These are phyloP conservation scores for Colletotrichum aenigma DNA, from an alignment of 2,329 filamentous ascomycete genomes.

Conservation along the genomic window DNA sequence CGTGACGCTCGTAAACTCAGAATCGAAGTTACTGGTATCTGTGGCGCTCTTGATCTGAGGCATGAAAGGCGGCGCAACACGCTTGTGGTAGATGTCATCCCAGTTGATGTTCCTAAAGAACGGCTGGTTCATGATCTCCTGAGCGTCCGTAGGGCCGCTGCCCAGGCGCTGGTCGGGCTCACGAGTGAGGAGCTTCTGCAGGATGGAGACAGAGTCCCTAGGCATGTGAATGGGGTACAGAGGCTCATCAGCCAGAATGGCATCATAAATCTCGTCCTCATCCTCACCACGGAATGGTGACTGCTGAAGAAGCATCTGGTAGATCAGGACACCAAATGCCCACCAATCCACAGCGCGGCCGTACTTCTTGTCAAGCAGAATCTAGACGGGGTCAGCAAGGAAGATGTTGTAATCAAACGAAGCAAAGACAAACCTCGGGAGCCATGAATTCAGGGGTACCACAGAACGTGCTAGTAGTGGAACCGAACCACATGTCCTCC, in stretches of 20 bases:
- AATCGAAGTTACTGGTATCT: constrained; percentile 99
- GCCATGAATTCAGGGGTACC: constrained; percentile 99
- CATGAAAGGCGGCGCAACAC: constrained; percentile 85
- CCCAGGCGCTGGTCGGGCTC: constrained; percentile 93
- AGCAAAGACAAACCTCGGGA: constrained; percentile 72
- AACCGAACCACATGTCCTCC: constrained; percentile 99
- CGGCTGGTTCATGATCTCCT: constrained; percentile 98
- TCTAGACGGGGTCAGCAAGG: constrained; percentile 58
- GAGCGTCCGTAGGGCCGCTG: constrained; percentile 93
- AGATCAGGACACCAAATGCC: constrained; percentile 98
- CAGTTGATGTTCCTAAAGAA: constrained; percentile 98
- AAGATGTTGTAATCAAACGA: not conserved
- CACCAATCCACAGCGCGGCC: constrained; percentile 98
- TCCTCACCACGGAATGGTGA: constrained; percentile 98
- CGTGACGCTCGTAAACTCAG: constrained; percentile 97
- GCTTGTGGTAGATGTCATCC: constrained; percentile 98
- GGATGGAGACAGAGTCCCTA: constrained; percentile 93
- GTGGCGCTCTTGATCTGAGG: constrained; percentile 90
- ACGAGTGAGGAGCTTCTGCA: constrained; percentile 94
- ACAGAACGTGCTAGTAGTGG: constrained; percentile 96
- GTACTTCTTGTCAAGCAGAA: constrained; percentile 97
- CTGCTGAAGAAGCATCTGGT: constrained; percentile 99
- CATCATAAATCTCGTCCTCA: constrained; percentile 99
- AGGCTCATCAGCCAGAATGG: constrained; percentile 95
- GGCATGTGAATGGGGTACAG: constrained; percentile 99